A percentile compares a stretch with the other conserved stretches of the same genome.
Evolutionary conservation across 1,284 basidiomycete genomes (phyloP).

Genomic region (Trametes sp.): DNA sequence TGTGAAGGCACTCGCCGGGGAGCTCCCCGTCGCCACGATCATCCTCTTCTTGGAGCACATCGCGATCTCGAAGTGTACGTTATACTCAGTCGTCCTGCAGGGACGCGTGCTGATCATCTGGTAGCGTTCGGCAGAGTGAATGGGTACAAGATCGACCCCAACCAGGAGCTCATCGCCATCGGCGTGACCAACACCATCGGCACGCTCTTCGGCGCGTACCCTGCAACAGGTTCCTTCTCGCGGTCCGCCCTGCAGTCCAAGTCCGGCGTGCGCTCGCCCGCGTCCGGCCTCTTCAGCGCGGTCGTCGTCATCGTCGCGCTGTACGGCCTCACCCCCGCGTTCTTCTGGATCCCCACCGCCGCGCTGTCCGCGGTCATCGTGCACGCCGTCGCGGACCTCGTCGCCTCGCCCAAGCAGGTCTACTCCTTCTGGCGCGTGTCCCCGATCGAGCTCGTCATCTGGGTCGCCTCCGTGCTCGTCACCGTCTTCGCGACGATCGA

Average conservation of each 20-base stretch:
- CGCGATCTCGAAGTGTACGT: conserved; percentile 87
- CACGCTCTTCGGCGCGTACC: conserved; percentile 89
- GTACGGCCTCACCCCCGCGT: conserved; percentile 90
- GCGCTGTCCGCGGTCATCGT: conserved; percentile 94
- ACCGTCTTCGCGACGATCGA: conserved; percentile 91
- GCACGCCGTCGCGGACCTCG: conserved; percentile 91
- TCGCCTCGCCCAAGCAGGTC: conserved; percentile 85
- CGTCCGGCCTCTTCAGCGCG: conserved; percentile 87
- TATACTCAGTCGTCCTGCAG: background rate
- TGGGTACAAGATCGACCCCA: conserved; percentile 96
- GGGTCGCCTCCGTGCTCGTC: conserved; percentile 85
- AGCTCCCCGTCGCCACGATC: conserved; percentile 92
- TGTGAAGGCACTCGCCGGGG: conserved; percentile 71
- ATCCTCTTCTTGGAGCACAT: conserved; percentile 96
- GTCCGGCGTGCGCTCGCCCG: conserved; percentile 94
- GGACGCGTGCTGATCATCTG: conserved; percentile 5
- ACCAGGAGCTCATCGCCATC: conserved; percentile 96
- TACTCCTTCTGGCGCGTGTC: conserved; percentile 94
- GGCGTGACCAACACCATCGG: conserved; percentile 93
- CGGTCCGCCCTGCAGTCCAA: conserved; percentile 95
- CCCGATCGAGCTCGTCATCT: conserved; percentile 93
- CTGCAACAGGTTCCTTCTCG: conserved; percentile 97
- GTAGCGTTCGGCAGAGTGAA: conserved; percentile 93
- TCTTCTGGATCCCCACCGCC: conserved; percentile 85
- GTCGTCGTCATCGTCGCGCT: conserved; percentile 91